A percentile compares a stretch with the other conserved stretches of the same genome.
Conservation (phyloP, 2,329 filamentous ascomycete species). For the Nemania sp. region DNA sequence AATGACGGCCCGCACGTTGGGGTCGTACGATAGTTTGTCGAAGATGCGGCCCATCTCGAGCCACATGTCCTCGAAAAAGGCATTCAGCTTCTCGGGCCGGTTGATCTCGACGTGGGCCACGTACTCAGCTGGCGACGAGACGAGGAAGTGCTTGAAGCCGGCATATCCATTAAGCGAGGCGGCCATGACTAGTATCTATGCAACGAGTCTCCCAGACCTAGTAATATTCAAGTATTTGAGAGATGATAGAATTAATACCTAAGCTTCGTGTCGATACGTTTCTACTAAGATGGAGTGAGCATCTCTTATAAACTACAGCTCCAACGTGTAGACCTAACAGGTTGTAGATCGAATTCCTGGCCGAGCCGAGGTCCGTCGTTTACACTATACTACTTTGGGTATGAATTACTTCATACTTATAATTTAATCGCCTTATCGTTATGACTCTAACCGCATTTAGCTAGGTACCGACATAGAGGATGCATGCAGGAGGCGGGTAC, state of each 20-base stretch:
- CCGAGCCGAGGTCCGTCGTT: constrained; percentile 13
- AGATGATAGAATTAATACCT: not conserved
- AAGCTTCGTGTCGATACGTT: not conserved
- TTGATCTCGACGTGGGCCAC: constrained; percentile 94
- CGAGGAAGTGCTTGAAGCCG: constrained; percentile 69
- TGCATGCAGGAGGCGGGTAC: too few species aligned
- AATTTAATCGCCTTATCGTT: too few species aligned
- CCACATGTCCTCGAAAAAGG: constrained; percentile 87
- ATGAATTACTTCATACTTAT: too few species aligned
- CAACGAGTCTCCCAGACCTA: too few species aligned
- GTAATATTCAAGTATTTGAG: not conserved
- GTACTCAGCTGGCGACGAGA: constrained; percentile 71
- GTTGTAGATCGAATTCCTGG: not conserved
- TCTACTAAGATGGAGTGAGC: not conserved
- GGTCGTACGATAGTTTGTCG: constrained; percentile 69
- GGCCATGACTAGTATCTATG: constrained; percentile 22
- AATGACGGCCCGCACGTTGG: constrained; percentile 75
- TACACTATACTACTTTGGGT: too few species aligned
- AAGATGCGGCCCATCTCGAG: constrained; percentile 77
- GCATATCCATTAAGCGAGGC: constrained; percentile 45
- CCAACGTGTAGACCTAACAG: not conserved
- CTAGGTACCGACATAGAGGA: too few species aligned
- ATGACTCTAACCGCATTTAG: too few species aligned
- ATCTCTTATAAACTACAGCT: too few species aligned
- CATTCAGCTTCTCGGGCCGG: constrained; percentile 83